phyloP scores from a whole-genome alignment of 306 rosid species.

The Fragaria iinumae region DNA sequence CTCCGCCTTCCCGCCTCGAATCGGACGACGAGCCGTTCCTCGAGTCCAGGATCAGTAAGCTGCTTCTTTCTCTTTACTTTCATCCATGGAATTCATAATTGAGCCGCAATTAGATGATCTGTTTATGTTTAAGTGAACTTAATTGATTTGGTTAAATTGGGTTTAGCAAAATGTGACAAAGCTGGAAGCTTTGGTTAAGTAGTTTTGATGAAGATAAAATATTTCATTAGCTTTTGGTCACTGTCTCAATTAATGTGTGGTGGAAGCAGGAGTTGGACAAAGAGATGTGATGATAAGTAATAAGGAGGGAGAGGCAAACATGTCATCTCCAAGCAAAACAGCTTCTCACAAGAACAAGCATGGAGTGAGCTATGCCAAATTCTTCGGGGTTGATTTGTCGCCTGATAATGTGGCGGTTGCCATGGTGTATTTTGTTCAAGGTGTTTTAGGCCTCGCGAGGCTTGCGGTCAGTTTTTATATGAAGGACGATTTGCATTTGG shows the following conservation, averaged over 20 bases:
- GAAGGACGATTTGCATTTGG: constrained; percentile 89
- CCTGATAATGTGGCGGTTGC: constrained; percentile 93
- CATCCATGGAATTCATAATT: not conserved
- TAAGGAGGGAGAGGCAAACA: constrained; percentile 40
- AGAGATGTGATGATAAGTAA: constrained; percentile 41
- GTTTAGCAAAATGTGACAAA: not conserved
- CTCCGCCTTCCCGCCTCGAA: constrained; percentile 39
- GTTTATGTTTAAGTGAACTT: not conserved
- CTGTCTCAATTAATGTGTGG: not conserved
- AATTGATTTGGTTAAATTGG: not conserved
- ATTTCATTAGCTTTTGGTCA: constrained; percentile 4
- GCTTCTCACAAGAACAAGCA: constrained; percentile 43
- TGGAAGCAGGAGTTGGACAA: constrained; percentile 58
- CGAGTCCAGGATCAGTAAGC: constrained; percentile 46
- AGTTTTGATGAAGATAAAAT: not conserved
- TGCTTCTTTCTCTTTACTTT: not conserved
- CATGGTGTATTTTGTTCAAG: constrained; percentile 99
- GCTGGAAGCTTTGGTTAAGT: not conserved
- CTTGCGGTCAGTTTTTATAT: constrained; percentile 84
- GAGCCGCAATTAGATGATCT: not conserved
- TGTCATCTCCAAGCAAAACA: constrained; percentile 37
- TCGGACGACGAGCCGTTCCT: constrained; percentile 41
- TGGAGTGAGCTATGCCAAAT: constrained; percentile 33
- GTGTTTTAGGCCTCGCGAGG: constrained; percentile 92
- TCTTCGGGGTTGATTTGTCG: constrained; percentile 76